Base-by-base conservation (phyloP, 2,329 filamentous ascomycete species). In the Clonostachys rhizophaga region DNA sequence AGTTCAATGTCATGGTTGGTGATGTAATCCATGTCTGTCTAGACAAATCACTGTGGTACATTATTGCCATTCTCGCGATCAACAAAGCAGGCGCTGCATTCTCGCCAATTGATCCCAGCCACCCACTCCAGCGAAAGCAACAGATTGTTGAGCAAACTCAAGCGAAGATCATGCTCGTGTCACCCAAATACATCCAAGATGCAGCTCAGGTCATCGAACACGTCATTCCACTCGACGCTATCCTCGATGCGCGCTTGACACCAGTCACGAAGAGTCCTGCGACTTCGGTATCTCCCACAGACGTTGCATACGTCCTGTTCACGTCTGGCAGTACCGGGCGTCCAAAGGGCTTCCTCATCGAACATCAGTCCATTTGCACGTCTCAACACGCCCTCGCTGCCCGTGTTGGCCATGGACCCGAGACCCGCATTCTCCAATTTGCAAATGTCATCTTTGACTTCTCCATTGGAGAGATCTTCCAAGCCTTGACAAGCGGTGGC, bases 341-440 rank as follows among this genome's bases (percentile, higher is more conserved):
- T 12, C 59, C 58, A 2, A 63, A 63, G n/a, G 61, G 57, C 6
- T 52, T 55, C 6, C 37, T 61, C 7, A 49, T 62, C 12, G 53
- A 61, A 39, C 83, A 87, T 54, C 64, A 62, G 1, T 71, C 77
- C 3, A 67, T 83, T 10, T 75, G 75, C 2, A 78, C 78, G 24
- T 30, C 24, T 30, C 24, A 30, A 10, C 24, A 8, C 24, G 24
- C 24, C 24, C 24, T 30, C 24, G 24, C 24, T 30, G 24, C 24
- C 24, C 24, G 24, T 30, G 24, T 30, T 30, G 24, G 24, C 24
- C 24, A 30, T 30, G 24, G 24, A 4, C 24, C 24, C 9, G 24
- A n/a, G n/a, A 78, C 77, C 9, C 70, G 83, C 4, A 71, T 81
- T 5, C 50, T 81, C 40, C 74, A 78, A 47, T 76, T 75, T 47